Evolutionary conservation across 2,329 filamentous ascomycete species (phyloP).

Genomic region (Colletotrichum sp.): DNA sequence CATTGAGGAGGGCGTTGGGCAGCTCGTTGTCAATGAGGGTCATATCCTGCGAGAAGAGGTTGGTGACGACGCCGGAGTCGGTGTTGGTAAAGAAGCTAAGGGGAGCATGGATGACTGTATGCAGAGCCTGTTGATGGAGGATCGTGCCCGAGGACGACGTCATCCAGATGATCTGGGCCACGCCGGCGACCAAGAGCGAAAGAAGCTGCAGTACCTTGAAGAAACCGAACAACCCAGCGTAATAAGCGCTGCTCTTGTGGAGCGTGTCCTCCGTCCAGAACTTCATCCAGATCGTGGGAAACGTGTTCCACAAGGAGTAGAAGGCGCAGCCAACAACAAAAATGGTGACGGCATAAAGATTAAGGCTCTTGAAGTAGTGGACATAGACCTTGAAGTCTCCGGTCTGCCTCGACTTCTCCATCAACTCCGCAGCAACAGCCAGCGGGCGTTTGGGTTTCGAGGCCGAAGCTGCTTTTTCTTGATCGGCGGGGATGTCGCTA

Average conservation of each 20-base stretch:
- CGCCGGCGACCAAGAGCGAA: conserved; percentile 16
- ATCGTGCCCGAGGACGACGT: conserved; percentile 24
- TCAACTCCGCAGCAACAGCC: background rate
- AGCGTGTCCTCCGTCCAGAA: conserved; percentile 31
- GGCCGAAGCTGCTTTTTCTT: background rate
- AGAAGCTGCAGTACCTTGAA: conserved; percentile 16
- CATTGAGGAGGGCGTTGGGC: conserved; percentile 31
- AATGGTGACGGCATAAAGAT: background rate
- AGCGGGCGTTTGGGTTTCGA: background rate
- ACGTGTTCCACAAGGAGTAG: conserved; percentile 21
- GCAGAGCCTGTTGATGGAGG: conserved; percentile 27
- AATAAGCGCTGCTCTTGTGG: conserved; percentile 18
- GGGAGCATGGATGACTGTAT: conserved; percentile 32
- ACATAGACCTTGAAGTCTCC: conserved; percentile 27
- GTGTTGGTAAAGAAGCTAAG: conserved; percentile 41
- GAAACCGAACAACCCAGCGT: conserved; percentile 26
- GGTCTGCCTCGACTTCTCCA: conserved; percentile 18
- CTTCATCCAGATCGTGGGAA: conserved; percentile 35
- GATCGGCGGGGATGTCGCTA: background rate
- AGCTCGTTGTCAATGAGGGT: conserved; percentile 38
- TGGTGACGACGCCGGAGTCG: conserved; percentile 39
- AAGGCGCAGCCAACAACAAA: background rate
- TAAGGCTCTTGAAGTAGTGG: conserved; percentile 25
- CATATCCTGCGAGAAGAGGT: conserved; percentile 45
- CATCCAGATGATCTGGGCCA: conserved; percentile 25